A percentile compares a stretch with the other conserved stretches of the same genome.
Conservation (phyloP, 441 rosid species). For the Flueggea neowawraea region DNA sequence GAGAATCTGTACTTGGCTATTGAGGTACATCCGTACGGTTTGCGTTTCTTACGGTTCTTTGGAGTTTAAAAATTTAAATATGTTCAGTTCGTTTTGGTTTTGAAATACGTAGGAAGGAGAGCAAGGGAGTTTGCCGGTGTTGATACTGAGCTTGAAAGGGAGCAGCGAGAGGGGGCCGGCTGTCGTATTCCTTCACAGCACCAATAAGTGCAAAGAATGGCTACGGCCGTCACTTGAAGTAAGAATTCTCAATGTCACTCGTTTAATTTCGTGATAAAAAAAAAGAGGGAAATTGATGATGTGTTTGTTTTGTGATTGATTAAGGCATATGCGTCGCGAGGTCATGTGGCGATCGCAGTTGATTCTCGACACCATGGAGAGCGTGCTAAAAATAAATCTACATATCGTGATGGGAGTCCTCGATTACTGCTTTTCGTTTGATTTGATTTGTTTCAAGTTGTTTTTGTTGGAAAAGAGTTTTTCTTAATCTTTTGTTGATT, state of each 20-base stretch:
- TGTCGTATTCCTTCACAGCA: conserved; percentile 84
- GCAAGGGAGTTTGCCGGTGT: conserved; percentile 79
- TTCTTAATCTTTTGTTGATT: neutral
- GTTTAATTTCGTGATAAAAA: too few species aligned
- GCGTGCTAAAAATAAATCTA: conserved; percentile 59
- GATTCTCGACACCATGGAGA: conserved; percentile 97
- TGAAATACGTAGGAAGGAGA: conserved; percentile 48
- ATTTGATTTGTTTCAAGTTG: neutral
- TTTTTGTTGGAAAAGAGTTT: neutral
- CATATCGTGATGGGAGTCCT: conserved; percentile 59
- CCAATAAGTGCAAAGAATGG: conserved; percentile 86
- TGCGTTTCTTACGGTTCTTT: too few species aligned
- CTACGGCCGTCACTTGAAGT: conserved; percentile 93
- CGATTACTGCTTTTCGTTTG: conserved; percentile 1
- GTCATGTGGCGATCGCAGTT: conserved; percentile 71
- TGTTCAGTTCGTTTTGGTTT: too few species aligned
- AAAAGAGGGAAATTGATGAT: neutral
- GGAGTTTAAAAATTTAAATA: too few species aligned
- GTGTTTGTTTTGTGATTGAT: conserved; percentile 4
- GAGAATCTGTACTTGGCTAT: conserved; percentile 68
- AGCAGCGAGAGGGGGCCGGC: conserved; percentile 57
- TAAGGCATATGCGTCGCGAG: conserved; percentile 90
- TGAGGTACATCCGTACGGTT: conserved; percentile 44
- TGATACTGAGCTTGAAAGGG: conserved; percentile 62
- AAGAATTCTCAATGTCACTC: neutral